These are phyloP conservation scores for Amanita muscaria DNA, from an alignment of 768 basidiomycete genomes.

Conservation along the genomic window DNA sequence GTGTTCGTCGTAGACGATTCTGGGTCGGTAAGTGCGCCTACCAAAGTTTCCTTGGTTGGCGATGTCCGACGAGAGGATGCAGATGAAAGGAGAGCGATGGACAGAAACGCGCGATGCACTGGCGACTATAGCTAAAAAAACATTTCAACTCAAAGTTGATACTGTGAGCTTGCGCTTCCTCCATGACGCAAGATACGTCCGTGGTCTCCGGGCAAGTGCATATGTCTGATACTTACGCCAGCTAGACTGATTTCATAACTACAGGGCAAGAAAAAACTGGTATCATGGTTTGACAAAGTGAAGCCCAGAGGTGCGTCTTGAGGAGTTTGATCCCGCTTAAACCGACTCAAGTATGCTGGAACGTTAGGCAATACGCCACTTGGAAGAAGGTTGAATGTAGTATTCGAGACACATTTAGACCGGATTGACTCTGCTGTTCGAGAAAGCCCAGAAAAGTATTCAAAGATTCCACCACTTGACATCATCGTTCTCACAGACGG, in stretches of 20 bases:
- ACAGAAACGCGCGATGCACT: slow-evolving; percentile 19
- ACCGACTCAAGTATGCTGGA: too few species aligned
- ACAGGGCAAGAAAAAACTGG: slow-evolving; percentile 16
- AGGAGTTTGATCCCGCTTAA: neutral
- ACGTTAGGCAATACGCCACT: slow-evolving; percentile 25
- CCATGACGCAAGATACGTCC: slow-evolving; percentile 9
- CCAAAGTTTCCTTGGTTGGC: neutral
- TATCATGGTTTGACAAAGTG: slow-evolving; percentile 16
- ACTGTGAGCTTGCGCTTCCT: slow-evolving; percentile 21
- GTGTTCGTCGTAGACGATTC: slow-evolving; percentile 24
- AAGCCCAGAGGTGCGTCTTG: slow-evolving; percentile 12
- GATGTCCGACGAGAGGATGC: neutral
- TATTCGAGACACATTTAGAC: slow-evolving; percentile 19
- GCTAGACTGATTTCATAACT: neutral
- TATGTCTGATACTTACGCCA: neutral
- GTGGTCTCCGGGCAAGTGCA: neutral
- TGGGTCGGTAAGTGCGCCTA: slow-evolving; percentile 15
- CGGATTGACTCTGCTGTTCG: slow-evolving; percentile 5
- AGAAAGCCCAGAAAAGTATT: slow-evolving; percentile 11
- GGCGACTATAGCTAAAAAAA: slow-evolving; percentile 21
- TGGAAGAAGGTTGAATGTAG: slow-evolving; percentile 16
- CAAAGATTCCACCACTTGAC: slow-evolving; percentile 20
- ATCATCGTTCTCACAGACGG: slow-evolving; percentile 28
- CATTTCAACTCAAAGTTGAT: slow-evolving; percentile 17
- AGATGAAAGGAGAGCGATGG: slow-evolving; percentile 20